phyloP scores from a whole-genome alignment of 2,329 filamentous ascomycete species.

The Fusarium sp. region DNA sequence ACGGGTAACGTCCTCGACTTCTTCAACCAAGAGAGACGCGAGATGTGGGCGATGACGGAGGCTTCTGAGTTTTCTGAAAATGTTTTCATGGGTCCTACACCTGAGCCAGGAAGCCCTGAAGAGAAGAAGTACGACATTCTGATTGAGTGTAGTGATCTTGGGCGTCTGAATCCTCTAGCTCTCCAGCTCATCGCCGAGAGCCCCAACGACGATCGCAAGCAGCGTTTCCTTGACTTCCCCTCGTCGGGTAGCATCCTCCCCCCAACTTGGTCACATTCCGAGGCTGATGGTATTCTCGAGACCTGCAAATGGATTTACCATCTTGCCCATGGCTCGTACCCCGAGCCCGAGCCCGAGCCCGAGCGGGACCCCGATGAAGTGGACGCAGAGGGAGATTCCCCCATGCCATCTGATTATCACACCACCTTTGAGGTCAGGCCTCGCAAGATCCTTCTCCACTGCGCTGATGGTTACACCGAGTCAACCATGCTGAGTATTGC shows the following conservation, averaged over 20 bases:
- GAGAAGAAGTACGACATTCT: slow-evolving; percentile 80
- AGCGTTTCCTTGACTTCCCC: slow-evolving; percentile 75
- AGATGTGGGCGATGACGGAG: slow-evolving; percentile 94
- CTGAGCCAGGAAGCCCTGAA: slow-evolving; percentile 71
- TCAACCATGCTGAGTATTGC: slow-evolving; percentile 88
- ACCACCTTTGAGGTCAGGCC: slow-evolving; percentile 50
- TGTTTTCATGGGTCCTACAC: slow-evolving; percentile 90
- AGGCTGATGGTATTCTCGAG: slow-evolving; percentile 85
- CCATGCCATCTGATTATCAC: slow-evolving; percentile 40
- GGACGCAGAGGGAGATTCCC: slow-evolving; percentile 48
- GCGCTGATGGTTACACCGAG: slow-evolving; percentile 95
- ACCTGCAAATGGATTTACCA: slow-evolving; percentile 92
- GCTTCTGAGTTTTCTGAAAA: slow-evolving; percentile 90
- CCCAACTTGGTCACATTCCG: slow-evolving; percentile 82
- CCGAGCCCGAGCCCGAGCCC: slow-evolving; percentile 53
- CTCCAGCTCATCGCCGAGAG: slow-evolving; percentile 72
- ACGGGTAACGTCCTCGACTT: slow-evolving; percentile 89
- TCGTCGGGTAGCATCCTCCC: slow-evolving; percentile 93
- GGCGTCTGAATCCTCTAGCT: slow-evolving; percentile 76
- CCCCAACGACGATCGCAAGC: slow-evolving; percentile 55
- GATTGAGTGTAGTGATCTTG: slow-evolving; percentile 89
- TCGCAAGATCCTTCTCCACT: slow-evolving; percentile 87
- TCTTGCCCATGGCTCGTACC: slow-evolving; percentile 74
- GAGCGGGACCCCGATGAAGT: slow-evolving; percentile 49
- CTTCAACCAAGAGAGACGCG: slow-evolving; percentile 84